These are phyloP conservation scores for thale cress (Arabidopsis thaliana) DNA, from an alignment of 345 rosid species.

Conservation along the genomic window DNA sequence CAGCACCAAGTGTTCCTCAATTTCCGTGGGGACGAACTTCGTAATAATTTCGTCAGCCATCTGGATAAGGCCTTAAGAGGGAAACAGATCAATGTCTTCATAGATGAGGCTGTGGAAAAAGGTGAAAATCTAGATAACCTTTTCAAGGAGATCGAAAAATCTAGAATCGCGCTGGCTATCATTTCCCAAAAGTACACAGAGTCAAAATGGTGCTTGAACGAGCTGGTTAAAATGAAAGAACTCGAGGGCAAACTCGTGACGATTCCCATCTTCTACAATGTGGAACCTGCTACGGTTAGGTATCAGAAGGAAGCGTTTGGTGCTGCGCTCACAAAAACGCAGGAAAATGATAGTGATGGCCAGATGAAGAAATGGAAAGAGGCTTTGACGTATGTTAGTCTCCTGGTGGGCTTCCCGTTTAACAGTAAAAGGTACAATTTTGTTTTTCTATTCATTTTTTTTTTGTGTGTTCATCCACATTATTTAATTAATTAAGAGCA, in stretches of 20 bases:
- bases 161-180: slow-evolving; percentile 19
- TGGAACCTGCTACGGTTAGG: background rate
- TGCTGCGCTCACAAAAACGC: too few relatives aligned
- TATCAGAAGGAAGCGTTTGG: background rate
- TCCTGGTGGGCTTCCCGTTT: too few relatives aligned
- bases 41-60: slow-evolving; percentile 4
- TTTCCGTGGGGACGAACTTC: slow-evolving; percentile 27
- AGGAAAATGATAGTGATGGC: too few relatives aligned
- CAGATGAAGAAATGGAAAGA: too few relatives aligned
- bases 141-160: slow-evolving; percentile 7
- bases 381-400: too few relatives aligned
- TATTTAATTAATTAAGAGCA: too few relatives aligned
- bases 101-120: slow-evolving; percentile 2
- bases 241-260: background rate
- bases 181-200: slow-evolving; percentile 17
- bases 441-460: too few relatives aligned
- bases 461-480: too few relatives aligned
- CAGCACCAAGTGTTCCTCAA: slow-evolving; percentile 26
- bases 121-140: slow-evolving; percentile 2
- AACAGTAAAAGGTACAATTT: too few relatives aligned
- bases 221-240: slow-evolving; percentile 6
- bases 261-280: too few relatives aligned
- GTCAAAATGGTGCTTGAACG: slow-evolving; percentile 25
- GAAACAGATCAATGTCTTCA: background rate
- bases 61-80: slow-evolving; percentile 2